phyloP scores from a whole-genome alignment of 176 grass and related monocot species.

The Zea luxurians region DNA sequence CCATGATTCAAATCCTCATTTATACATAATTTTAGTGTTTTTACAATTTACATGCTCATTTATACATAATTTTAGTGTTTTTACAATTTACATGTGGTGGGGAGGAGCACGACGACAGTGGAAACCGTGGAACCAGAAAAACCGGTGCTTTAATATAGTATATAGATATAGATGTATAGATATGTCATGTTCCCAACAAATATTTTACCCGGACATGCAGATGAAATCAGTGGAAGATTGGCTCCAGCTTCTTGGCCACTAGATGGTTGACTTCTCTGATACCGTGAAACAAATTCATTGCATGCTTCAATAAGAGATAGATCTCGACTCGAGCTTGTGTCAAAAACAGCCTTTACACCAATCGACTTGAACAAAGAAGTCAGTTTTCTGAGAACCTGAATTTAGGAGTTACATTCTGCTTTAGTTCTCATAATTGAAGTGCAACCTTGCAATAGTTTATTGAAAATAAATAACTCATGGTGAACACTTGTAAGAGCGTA shows the following conservation, averaged over 20 bases:
- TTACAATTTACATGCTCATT: too few relatives aligned
- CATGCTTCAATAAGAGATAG: slow-evolving; percentile 82
- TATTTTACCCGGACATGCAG: slow-evolving; percentile 79
- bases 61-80: too few relatives aligned
- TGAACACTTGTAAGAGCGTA: not conserved
- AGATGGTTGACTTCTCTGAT: slow-evolving; percentile 48
- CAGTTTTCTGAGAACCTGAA: slow-evolving; percentile 83
- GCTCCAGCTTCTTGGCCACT: slow-evolving; percentile 51
- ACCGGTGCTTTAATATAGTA: too few relatives aligned
- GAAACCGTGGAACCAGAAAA: too few relatives aligned
- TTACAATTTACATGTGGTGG: too few relatives aligned
- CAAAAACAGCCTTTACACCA: slow-evolving; percentile 82
- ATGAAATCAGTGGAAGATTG: slow-evolving; percentile 83
- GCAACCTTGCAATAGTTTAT: not conserved
- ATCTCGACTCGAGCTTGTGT: slow-evolving; percentile 87
- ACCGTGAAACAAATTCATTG: slow-evolving; percentile 90
- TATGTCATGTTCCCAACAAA: not conserved
- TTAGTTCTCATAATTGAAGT: slow-evolving; percentile 2
- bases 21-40: too few relatives aligned
- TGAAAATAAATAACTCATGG: not conserved
- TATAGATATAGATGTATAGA: too few relatives aligned
- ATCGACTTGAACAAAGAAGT: slow-evolving; percentile 79
- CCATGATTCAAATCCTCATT: too few relatives aligned
- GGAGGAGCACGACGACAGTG: too few relatives aligned
- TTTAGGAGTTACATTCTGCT: not conserved